Base-by-base conservation (phyloP, 495 filamentous ascomycete species). In the Margaritispora aquatica region DNA sequence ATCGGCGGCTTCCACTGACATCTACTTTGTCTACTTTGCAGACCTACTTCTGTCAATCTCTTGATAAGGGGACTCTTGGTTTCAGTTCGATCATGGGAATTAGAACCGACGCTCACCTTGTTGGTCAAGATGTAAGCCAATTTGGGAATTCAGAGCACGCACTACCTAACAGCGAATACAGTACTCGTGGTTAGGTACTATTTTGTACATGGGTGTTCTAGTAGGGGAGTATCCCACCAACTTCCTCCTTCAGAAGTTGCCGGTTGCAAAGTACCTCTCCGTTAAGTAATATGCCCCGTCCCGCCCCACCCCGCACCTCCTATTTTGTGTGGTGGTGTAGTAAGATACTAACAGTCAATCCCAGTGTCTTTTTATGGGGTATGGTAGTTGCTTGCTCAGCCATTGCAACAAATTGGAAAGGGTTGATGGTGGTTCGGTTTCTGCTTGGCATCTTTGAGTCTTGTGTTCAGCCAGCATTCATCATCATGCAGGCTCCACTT, bases 281-380 rank as follows among this genome's bases (percentile, higher is more conserved):
- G 68, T 77, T 26, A 34, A 34, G 29, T 34, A 34, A 34, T 34
- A 34, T 34, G 5, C 29, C 13, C 29, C 29, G n/a, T n/a, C n/a
- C n/a, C n/a, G n/a, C n/a, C n/a, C n/a, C n/a, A n/a, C n/a, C n/a
- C n/a, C n/a, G n/a, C n/a, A n/a, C n/a, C n/a, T n/a, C n/a, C n/a
- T n/a, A n/a, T n/a, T n/a, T n/a, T n/a, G n/a, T n/a, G n/a, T n/a
- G n/a, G n/a, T n/a, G n/a, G n/a, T n/a, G n/a, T n/a, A n/a, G n/a
- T n/a, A n/a, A n/a, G n/a, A n/a, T n/a, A n/a, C n/a, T n/a, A n/a
- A n/a, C 13, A 34, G 13, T 34, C 13, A 34, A 34, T 5, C n/a
- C n/a, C n/a, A 83, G 77, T 57, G 76, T 85, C 29, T 70, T 86
- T 48, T 73, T 79, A 51, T 86, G 83, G 83, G 83, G 82, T 19